A percentile compares a stretch with the other conserved stretches of the same genome.
phyloP scores from a whole-genome alignment of 805 yeast species.

The Candida odintsovae region DNA sequence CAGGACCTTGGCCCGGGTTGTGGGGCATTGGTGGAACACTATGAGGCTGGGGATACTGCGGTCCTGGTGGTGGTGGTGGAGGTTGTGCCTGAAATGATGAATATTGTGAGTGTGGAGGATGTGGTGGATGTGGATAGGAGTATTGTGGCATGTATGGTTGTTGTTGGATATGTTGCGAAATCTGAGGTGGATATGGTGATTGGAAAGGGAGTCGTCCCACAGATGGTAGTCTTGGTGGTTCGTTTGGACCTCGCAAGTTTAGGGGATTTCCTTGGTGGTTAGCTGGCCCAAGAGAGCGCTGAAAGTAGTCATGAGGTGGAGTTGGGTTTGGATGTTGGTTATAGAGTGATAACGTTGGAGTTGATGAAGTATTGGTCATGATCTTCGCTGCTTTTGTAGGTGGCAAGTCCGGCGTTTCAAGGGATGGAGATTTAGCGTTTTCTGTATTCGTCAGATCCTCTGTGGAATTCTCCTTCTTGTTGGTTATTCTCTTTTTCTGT shows the following conservation, averaged over 20 bases:
- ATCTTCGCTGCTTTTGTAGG: not conserved
- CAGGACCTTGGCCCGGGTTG: not conserved
- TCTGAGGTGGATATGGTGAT: not conserved
- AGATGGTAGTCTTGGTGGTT: not conserved
- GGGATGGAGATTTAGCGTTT: not conserved
- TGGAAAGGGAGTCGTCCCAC: not conserved
- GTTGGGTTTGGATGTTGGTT: not conserved
- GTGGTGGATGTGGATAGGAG: not conserved
- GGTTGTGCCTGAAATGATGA: not conserved
- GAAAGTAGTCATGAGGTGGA: not conserved
- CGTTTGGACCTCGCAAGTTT: not conserved
- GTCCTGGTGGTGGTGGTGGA: not conserved
- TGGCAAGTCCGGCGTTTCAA: not conserved
- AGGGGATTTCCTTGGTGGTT: not conserved
- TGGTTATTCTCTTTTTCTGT: constrained; percentile 25
- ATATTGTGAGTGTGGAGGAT: not conserved
- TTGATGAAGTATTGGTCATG: not conserved
- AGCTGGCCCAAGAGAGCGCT: not conserved
- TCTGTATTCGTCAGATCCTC: not conserved
- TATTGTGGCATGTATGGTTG: not conserved
- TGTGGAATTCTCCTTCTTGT: constrained; percentile 27
- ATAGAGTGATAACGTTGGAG: not conserved
- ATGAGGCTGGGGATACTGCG: not conserved
- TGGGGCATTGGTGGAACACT: not conserved
- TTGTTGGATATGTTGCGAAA: not conserved